A percentile compares a stretch with the other conserved stretches of the same genome.
phyloP scores from a whole-genome alignment of 192 early-diverging fungal species.

The Rhizophagus clarus region DNA sequence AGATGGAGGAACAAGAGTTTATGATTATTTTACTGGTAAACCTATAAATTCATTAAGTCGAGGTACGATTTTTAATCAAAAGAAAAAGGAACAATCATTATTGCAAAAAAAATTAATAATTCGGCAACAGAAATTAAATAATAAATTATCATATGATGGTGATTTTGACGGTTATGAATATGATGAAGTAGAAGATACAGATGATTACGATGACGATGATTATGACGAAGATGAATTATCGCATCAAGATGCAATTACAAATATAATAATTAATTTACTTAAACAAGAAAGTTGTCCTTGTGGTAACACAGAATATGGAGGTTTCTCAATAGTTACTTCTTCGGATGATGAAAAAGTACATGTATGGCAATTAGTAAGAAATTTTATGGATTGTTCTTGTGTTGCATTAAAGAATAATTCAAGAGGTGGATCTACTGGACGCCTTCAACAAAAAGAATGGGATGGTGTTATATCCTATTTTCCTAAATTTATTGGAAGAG shows the following conservation, averaged over 20 bases:
- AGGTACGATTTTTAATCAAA: constrained; percentile 8
- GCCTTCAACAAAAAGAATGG: constrained; percentile 19
- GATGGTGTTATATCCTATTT: constrained; percentile 25
- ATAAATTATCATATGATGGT: neutral
- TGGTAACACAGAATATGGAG: constrained; percentile 19
- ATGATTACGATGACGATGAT: neutral
- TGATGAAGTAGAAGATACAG: neutral
- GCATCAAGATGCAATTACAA: constrained; percentile 20
- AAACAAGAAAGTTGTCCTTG: constrained; percentile 28
- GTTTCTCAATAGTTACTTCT: constrained; percentile 20
- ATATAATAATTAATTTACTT: constrained; percentile 27
- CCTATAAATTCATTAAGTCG: constrained; percentile 15
- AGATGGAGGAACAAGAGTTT: constrained; percentile 27
- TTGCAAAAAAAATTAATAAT: neutral
- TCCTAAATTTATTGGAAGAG: constrained; percentile 18
- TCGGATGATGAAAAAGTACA: constrained; percentile 28
- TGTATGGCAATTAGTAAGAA: constrained; percentile 17
- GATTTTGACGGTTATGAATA: constrained; percentile 7
- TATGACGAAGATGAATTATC: neutral
- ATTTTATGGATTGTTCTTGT: constrained; percentile 30
- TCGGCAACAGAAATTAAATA: neutral
- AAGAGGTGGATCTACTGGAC: neutral
- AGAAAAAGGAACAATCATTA: constrained; percentile 12
- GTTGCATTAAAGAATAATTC: constrained; percentile 14
- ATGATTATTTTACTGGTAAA: constrained; percentile 23